These are phyloP conservation scores for Zygnema cylindricum DNA, from an alignment of 139 green algal genomes.

Conservation along the genomic window DNA sequence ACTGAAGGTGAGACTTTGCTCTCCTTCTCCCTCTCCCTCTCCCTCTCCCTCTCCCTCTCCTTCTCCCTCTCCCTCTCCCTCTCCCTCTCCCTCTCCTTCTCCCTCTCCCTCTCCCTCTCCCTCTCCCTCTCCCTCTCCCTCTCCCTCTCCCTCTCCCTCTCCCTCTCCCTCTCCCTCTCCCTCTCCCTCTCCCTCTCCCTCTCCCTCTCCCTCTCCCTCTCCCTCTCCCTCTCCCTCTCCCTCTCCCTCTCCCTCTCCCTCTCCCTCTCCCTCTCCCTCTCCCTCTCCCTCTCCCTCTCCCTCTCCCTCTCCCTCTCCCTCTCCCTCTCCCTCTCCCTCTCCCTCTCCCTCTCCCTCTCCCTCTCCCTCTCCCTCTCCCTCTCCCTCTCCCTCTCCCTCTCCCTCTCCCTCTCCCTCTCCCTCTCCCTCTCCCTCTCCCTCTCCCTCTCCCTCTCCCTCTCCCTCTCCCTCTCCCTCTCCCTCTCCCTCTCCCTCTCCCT, in stretches of 20 bases:
- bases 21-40: not conserved
- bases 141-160: not conserved
- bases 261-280: not conserved
- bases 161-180: not conserved
- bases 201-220: not conserved
- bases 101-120: not conserved
- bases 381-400: not conserved
- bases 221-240: not conserved
- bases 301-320: too few relatives aligned
- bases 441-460: not conserved
- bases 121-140: not conserved
- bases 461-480: not conserved
- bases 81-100: not conserved
- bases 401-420: not conserved
- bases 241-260: not conserved
- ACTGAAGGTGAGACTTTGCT: conserved; percentile 54
- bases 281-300: too few relatives aligned
- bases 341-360: too few relatives aligned
- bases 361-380: too few relatives aligned
- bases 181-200: not conserved
- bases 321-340: too few relatives aligned
- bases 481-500: not conserved
- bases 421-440: not conserved
- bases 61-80: not conserved
- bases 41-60: not conserved